Conservation (phyloP, 2,329 filamentous ascomycete genomes). For the Dactylellina cionopaga region DNA sequence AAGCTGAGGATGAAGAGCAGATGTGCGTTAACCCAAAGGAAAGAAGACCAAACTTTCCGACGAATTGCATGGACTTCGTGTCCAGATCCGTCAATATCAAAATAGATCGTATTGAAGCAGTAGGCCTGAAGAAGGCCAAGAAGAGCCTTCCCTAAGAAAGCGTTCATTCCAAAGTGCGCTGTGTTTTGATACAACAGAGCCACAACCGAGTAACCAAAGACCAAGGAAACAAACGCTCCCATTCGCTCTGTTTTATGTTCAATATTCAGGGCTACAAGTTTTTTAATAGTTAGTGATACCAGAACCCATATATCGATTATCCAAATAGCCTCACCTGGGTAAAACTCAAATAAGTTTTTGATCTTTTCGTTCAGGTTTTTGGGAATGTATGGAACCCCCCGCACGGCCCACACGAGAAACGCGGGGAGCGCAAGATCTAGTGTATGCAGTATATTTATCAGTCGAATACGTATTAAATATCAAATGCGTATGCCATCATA, state of each 20-base stretch:
- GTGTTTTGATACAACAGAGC: constrained; percentile 70
- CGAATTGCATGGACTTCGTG: constrained; percentile 71
- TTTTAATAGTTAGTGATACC: constrained; percentile 13
- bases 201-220: constrained; percentile 73
- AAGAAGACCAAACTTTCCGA: constrained; percentile 63
- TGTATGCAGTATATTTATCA: background rate
- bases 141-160: constrained; percentile 72
- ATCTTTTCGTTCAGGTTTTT: constrained; percentile 31
- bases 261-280: constrained; percentile 69
- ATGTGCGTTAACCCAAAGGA: constrained; percentile 69
- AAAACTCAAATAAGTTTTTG: constrained; percentile 28
- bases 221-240: constrained; percentile 72
- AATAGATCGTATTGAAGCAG: constrained; percentile 72
- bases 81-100: constrained; percentile 70
- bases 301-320: too few relatives aligned
- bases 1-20: constrained; percentile 73
- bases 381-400: constrained; percentile 35
- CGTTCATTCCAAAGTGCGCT: constrained; percentile 66
- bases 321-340: too few relatives aligned
- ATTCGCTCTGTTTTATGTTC: constrained; percentile 74
- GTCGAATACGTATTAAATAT: background rate
- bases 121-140: constrained; percentile 70
- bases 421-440: constrained; percentile 62
- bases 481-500: constrained; percentile 59
- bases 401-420: constrained; percentile 56